phyloP scores from a whole-genome alignment of 106 monocot species.

The Dendrobium catenatum region DNA sequence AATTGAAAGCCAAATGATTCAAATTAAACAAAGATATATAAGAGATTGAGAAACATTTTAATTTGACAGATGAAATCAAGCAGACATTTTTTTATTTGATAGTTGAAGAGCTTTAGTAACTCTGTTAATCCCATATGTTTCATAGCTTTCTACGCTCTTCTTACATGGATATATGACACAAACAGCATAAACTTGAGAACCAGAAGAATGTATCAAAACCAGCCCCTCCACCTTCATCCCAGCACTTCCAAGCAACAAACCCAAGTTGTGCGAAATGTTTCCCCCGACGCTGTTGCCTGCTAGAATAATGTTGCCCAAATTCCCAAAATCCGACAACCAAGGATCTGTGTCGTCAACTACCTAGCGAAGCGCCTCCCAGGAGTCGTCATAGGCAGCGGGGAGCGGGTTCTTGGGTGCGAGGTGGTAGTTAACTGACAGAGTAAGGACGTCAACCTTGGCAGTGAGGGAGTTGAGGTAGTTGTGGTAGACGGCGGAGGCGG shows the following conservation, averaged over 20 bases:
- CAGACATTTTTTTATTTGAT: too few relatives aligned
- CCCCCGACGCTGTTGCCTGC: conserved; percentile 16
- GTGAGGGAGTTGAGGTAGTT: conserved; percentile 17
- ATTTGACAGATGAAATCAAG: too few relatives aligned
- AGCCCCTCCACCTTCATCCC: conserved; percentile 15
- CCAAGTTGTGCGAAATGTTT: conserved; percentile 11
- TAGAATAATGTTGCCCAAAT: neutral
- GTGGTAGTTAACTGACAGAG: neutral
- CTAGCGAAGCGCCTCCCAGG: conserved; percentile 17
- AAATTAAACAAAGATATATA: too few relatives aligned
- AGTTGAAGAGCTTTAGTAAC: too few relatives aligned
- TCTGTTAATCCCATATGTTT: too few relatives aligned
- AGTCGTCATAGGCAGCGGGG: neutral
- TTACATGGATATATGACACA: too few relatives aligned
- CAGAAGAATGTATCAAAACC: neutral
- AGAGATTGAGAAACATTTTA: too few relatives aligned
- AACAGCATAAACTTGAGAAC: too few relatives aligned
- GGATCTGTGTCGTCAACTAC: conserved; percentile 1
- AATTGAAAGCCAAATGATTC: too few relatives aligned
- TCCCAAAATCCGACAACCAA: neutral
- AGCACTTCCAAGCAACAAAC: neutral
- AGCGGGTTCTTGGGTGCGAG: neutral
- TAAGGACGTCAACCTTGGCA: conserved; percentile 2
- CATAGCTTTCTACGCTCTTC: too few relatives aligned
- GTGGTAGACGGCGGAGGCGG: conserved; percentile 20